A percentile compares a stretch with the other conserved stretches of the same genome.
Evolutionary conservation across 345 rosid genomes (phyloP).

Genomic region (Kernera saxatilis): DNA sequence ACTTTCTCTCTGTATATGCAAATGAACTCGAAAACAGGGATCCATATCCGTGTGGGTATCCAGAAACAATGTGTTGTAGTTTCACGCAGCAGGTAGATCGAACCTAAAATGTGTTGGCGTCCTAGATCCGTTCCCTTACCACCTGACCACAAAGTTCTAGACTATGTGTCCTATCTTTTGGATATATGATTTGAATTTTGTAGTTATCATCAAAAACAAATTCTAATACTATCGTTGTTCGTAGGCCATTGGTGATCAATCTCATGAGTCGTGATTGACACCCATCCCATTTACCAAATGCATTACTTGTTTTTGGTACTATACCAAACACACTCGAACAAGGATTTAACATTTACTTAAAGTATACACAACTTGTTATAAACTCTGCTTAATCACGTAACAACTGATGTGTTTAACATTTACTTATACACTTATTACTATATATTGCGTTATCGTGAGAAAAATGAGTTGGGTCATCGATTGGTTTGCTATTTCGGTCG

Average conservation of each 20-base stretch:
- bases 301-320: background rate
- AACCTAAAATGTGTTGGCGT: no score
- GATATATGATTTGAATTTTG: background rate
- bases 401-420: background rate
- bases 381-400: background rate
- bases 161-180: background rate
- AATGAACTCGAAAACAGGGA: no score
- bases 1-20: no score
- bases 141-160: no score
- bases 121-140: no score
- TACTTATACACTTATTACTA: background rate
- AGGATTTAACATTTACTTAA: background rate
- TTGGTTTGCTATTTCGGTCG: background rate
- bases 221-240: background rate
- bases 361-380: background rate
- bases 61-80: no score
- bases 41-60: no score
- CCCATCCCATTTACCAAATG: conserved; percentile 13
- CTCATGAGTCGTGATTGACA: background rate
- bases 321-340: conserved; percentile 1
- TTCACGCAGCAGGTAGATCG: no score
- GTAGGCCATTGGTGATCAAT: background rate
- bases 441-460: background rate
- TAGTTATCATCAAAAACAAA: background rate
- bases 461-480: background rate